Evolutionary conservation across 2,329 filamentous ascomycete species (phyloP), one percentile per base, ranked within the genome.

Genomic region (Trichoderma sp.): DNA sequence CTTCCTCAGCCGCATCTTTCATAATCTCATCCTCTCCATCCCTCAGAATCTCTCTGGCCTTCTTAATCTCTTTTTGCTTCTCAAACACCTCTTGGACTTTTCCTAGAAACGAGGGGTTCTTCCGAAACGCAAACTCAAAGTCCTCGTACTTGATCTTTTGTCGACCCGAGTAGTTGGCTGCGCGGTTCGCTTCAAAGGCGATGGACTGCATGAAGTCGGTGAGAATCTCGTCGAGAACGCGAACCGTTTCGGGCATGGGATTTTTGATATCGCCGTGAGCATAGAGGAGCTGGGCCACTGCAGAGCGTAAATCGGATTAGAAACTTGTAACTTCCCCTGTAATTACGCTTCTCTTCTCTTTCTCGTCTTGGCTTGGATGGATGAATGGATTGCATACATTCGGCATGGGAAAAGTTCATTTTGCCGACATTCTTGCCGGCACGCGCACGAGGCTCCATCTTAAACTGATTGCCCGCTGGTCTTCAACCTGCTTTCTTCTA

Each of bases 111-210:
- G 88, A 86, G 9, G 93, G 91, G 78, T 98, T 97, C 74, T 92
- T 90, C 36, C 96, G 89, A 76, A 98, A 89, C 50, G 94, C 94
- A 82, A 97, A 99, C 78, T 97, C 94, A 84, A 99, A 97, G 82
- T 99, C 96, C 78, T 98, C 95, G 78, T 97, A 93, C 81, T 99
- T 99, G 83, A 99, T 94, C 84, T 99, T 99, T 78, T 97, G 93
- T 2, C 96, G 92, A 0, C 94, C 92, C 3, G 93, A 91, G 81
- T 97, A 93, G 80, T 93, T 91, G 0, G 96, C 96, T 68, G 92
- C 91, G 58, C 93, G 90, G 5, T 94, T 93, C 4, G 96, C 95
- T 79, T 94, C 92, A 84, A 97, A 96, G 82, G 93, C 95, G 69
- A 96, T 91, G 80, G 96, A 94, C 80, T 97, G 94, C 80, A 98